Evolutionary conservation across 345 rosid species (phyloP).

Genomic region (Stellera chamaejasme): DNA sequence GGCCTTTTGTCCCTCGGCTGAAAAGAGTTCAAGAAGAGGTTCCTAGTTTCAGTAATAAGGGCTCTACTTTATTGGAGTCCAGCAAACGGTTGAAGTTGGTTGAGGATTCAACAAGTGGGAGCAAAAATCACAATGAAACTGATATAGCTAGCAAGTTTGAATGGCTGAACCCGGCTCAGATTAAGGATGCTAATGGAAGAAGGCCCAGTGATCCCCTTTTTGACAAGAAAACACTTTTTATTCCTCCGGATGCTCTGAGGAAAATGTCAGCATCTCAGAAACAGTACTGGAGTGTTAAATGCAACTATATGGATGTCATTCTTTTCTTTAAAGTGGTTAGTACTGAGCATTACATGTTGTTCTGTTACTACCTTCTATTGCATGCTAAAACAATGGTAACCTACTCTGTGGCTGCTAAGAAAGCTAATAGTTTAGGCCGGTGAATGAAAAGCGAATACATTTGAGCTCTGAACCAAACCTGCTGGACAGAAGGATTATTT

Average conservation of each 20-base stretch:
- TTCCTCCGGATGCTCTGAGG: conserved; percentile 62
- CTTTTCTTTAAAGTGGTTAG: conserved; percentile 98
- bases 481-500: too few species aligned
- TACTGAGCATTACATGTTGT: conserved; percentile 8
- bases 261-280: conserved; percentile 91
- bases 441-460: too few species aligned
- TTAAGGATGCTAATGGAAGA: conserved; percentile 73
- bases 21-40: conserved; percentile 60
- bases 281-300: conserved; percentile 84
- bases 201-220: conserved; percentile 72
- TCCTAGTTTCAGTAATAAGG: conserved; percentile 22
- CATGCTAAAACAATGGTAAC: not conserved
- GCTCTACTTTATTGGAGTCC: conserved; percentile 26
- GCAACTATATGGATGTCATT: conserved; percentile 82
- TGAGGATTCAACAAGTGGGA: conserved; percentile 24
- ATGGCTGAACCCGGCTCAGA: conserved; percentile 73
- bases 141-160: conserved; percentile 68
- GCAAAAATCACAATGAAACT: conserved; percentile 27
- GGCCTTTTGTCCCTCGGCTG: conserved; percentile 43
- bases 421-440: too few species aligned
- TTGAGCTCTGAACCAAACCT: too few species aligned
- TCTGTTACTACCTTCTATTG: not conserved
- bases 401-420: too few species aligned
- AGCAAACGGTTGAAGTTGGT: conserved; percentile 51
- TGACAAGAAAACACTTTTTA: conserved; percentile 66